Percentiles rank a stretch among this genome's conserved stretches.
These are phyloP conservation scores for Cryptosporidium muris DNA, from an alignment of 169 alveolate species.

Conservation along the genomic window DNA sequence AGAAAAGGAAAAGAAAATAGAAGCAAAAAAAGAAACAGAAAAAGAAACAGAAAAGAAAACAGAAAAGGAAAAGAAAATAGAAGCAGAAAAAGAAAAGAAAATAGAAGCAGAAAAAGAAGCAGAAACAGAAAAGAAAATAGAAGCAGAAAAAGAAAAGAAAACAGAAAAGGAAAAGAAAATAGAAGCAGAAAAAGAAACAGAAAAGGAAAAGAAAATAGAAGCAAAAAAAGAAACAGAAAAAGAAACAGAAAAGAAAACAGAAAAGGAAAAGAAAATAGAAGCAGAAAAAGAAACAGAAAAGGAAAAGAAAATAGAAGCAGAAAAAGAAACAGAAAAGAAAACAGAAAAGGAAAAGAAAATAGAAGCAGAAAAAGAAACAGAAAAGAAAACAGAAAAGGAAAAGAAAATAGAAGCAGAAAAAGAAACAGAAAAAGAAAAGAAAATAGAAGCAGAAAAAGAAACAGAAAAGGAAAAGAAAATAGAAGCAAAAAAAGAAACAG, in stretches of 20 bases:
- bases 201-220: background rate
- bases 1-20: background rate
- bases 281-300: no score
- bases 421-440: background rate
- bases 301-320: background rate
- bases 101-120: background rate
- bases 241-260: background rate
- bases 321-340: background rate
- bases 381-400: no score
- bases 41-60: background rate
- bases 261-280: background rate
- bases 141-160: conserved; percentile 2
- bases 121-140: background rate
- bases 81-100: conserved; percentile 2
- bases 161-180: background rate
- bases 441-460: background rate
- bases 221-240: background rate
- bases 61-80: conserved; percentile 13
- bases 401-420: no score
- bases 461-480: background rate
- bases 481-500: background rate
- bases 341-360: background rate
- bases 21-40: background rate
- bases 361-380: background rate
- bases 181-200: no score